Evolutionary conservation across 2,329 filamentous ascomycete species (phyloP).

Genomic region (Fonsecaea multimorphosa): DNA sequence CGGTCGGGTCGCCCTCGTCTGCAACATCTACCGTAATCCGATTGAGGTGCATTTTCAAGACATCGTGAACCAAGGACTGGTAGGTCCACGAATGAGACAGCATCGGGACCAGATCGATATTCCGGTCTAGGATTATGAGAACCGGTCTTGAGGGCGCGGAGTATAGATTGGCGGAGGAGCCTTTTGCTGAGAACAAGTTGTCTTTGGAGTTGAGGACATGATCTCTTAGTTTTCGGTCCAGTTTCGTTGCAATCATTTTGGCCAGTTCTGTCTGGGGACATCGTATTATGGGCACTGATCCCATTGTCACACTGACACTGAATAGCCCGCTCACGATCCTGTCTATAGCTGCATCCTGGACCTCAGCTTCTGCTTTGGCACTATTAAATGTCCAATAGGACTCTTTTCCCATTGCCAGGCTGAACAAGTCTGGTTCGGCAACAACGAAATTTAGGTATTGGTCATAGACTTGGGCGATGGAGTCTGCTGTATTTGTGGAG

Average conservation of each 20-base stretch:
- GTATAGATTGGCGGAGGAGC: conserved; percentile 51
- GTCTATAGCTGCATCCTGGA: conserved; percentile 85
- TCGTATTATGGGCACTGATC: conserved; percentile 91
- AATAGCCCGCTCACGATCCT: conserved; percentile 95
- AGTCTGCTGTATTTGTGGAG: conserved; percentile 80
- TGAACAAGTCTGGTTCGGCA: conserved; percentile 93
- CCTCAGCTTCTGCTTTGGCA: conserved; percentile 84
- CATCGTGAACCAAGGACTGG: conserved; percentile 82
- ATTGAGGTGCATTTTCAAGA: conserved; percentile 82
- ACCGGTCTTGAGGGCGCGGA: conserved; percentile 81
- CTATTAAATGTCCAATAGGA: conserved; percentile 82
- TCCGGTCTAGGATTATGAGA: conserved; percentile 90
- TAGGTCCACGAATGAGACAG: conserved; percentile 96
- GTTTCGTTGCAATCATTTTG: conserved; percentile 90
- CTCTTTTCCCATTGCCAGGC: conserved; percentile 88
- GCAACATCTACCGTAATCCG: conserved; percentile 90
- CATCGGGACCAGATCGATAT: conserved; percentile 96
- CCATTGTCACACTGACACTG: conserved; percentile 98
- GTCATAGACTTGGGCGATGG: conserved; percentile 90
- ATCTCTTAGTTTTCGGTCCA: conserved; percentile 93
- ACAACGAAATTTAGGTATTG: conserved; percentile 98
- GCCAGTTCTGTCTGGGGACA: conserved; percentile 92
- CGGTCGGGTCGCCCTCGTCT: conserved; percentile 70
- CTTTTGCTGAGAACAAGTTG: conserved; percentile 86
- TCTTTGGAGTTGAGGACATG: conserved; percentile 98